phyloP scores from a whole-genome alignment of 768 basidiomycete genomes.

The Botryobasidium botryosum region DNA sequence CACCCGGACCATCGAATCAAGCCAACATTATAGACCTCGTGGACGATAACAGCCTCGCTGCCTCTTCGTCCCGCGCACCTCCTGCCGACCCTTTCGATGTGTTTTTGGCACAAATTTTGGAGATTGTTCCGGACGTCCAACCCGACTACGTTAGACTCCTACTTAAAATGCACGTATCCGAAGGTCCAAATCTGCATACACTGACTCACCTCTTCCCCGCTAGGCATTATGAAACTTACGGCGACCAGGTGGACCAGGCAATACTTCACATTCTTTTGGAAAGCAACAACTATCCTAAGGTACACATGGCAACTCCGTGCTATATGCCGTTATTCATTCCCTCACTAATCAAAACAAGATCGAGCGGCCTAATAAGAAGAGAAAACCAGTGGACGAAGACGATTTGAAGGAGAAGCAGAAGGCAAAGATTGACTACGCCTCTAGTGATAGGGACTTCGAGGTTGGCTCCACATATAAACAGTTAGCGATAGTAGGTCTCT shows the following conservation, averaged over 20 bases:
- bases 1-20: no score
- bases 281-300: conserved; percentile 39
- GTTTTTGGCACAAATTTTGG: conserved; percentile 9
- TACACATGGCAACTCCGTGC: conserved; percentile 19
- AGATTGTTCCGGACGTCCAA: conserved; percentile 50
- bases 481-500: conserved; percentile 33
- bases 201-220: background rate
- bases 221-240: conserved; percentile 19
- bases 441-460: conserved; percentile 26
- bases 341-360: background rate
- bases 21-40: no score
- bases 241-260: conserved; percentile 20
- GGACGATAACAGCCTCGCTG: no score
- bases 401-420: conserved; percentile 15
- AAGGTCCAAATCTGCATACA: background rate
- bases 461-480: conserved; percentile 33
- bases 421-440: conserved; percentile 37
- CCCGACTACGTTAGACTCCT: conserved; percentile 36
- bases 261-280: conserved; percentile 50
- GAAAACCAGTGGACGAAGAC: conserved; percentile 19
- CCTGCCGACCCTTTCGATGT: no score
- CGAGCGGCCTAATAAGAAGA: conserved; percentile 26
- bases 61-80: no score
- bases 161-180: conserved; percentile 23
- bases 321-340: background rate